Evolutionary conservation across 208 protist species (phyloP), one percentile per base, ranked within the genome.

Genomic region (Leishmania braziliensis): DNA sequence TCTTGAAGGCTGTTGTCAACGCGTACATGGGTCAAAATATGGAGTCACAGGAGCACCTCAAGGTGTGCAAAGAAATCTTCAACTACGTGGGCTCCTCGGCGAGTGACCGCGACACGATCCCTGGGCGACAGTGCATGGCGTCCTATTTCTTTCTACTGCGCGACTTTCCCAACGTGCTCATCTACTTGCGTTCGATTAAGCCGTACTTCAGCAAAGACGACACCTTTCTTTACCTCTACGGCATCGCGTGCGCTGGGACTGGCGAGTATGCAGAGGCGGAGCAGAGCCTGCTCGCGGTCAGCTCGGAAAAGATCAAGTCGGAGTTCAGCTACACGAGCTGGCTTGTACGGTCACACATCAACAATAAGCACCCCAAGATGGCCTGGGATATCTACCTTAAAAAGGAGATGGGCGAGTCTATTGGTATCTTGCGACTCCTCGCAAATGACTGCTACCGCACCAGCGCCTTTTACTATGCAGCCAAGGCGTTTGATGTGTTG

Each of bases 401-500:
- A 84, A 99, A 99, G 91, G 98, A 99, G 73, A 98, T 95, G 63
- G 91, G 94, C n/a, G 97, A 99, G 79, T 94, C 92, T 14, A 98
- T 99, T 77, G 92, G 91, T 63, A 96, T 99, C 33, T 90, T 99
- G n/a, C 94, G 95, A n/a, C 94, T 99, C 10, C 98, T 99, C 54
- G 97, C 98, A n/a, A 99, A 99, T 89, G 98, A 99, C 82, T 99
- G 98, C 89, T 99, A 99, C 88, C 95, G 92, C 72, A 95, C 96
- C 16, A 97, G 98, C 65, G 89, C 90, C 62, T 99, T 99, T 82
- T 99, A 98, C 86, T 99, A 99, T 86, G 86, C 98, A 43, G 97
- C 98, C 46, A 99, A 99, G 90, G 98, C 98, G 14, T 99, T 99
- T 82, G 98, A 99, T 80, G 98, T 99, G 56, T 90, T 99, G 39